These are phyloP conservation scores for Paxillus rubicundulus DNA, from an alignment of 768 basidiomycete genomes.

Conservation along the genomic window DNA sequence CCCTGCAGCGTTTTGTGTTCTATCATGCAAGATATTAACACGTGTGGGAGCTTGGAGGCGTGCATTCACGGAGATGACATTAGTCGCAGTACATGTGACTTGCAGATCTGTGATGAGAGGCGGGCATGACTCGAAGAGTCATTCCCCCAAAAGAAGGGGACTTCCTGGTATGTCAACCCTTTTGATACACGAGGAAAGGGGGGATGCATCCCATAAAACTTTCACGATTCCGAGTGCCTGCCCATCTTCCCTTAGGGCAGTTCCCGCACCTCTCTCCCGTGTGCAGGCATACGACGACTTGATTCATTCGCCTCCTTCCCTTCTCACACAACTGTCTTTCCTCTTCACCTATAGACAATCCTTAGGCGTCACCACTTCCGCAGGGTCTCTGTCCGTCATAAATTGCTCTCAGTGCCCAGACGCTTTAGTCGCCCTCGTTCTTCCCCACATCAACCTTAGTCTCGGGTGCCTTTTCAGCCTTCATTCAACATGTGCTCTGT, in stretches of 20 bases:
- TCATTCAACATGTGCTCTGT: constrained; percentile 13
- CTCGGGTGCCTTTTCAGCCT: not conserved
- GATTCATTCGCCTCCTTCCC: constrained; percentile 8
- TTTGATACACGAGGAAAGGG: constrained; percentile 24
- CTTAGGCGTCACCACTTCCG: not conserved
- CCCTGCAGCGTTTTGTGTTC: not conserved
- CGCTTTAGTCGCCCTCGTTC: not conserved
- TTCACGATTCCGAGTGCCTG: constrained; percentile 3
- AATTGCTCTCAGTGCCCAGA: not conserved
- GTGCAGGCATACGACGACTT: constrained; percentile 23
- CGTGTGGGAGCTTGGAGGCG: not conserved
- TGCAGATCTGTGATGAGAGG: not conserved
- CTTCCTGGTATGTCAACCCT: constrained; percentile 24
- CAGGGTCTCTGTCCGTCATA: not conserved
- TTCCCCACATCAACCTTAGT: not conserved
- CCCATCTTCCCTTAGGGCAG: constrained; percentile 6
- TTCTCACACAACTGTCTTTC: not conserved
- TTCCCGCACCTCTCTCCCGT: constrained; percentile 15
- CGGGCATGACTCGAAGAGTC: not conserved
- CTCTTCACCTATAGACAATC: not conserved
- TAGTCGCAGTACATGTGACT: constrained; percentile 1
- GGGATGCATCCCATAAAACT: constrained; percentile 21
- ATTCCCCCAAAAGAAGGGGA: constrained; percentile 21
- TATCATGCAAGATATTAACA: not conserved
- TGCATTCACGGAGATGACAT: constrained; percentile 26